A percentile compares a stretch with the other conserved stretches of the same genome.
Evolutionary conservation across 2,329 filamentous ascomycete genomes (phyloP).

Genomic region (Chaetomiaceae sp.): DNA sequence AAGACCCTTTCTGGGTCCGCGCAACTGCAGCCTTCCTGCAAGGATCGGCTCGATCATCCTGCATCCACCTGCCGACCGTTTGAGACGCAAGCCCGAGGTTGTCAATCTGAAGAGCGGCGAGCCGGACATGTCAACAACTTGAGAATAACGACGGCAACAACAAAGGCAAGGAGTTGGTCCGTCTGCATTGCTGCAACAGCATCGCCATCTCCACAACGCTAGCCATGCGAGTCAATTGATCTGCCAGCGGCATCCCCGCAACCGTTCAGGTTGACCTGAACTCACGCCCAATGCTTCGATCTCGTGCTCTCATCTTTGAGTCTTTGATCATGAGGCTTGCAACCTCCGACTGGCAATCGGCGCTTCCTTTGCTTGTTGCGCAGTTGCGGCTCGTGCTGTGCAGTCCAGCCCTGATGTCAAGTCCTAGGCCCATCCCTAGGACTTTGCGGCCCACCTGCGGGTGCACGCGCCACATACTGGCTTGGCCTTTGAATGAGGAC

Average conservation of each 20-base stretch:
- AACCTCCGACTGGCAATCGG: not conserved
- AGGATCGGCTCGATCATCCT: too few relatives aligned
- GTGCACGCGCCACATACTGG: conserved; percentile 7
- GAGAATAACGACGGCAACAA: too few relatives aligned
- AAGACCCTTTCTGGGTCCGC: not conserved
- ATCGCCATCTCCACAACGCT: too few relatives aligned
- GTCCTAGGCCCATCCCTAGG: conserved; percentile 24
- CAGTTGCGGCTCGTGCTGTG: conserved; percentile 12
- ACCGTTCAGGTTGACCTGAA: not conserved
- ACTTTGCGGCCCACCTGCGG: conserved; percentile 18
- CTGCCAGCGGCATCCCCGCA: not conserved
- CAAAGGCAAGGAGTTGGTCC: too few relatives aligned
- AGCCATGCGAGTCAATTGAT: not conserved
- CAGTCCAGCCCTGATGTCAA: conserved; percentile 1
- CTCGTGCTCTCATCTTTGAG: not conserved
- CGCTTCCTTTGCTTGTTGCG: conserved; percentile 1
- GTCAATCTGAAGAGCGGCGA: too few relatives aligned
- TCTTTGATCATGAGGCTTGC: not conserved
- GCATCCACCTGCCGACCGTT: too few relatives aligned
- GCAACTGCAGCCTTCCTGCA: not conserved
- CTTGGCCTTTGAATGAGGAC: conserved; percentile 10
- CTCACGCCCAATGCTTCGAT: not conserved
- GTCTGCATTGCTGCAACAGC: too few relatives aligned
- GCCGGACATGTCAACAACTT: too few relatives aligned
- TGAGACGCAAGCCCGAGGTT: too few relatives aligned